Evolutionary conservation across 805 yeast genomes (phyloP).

Genomic region (Candida jianshihensis): DNA sequence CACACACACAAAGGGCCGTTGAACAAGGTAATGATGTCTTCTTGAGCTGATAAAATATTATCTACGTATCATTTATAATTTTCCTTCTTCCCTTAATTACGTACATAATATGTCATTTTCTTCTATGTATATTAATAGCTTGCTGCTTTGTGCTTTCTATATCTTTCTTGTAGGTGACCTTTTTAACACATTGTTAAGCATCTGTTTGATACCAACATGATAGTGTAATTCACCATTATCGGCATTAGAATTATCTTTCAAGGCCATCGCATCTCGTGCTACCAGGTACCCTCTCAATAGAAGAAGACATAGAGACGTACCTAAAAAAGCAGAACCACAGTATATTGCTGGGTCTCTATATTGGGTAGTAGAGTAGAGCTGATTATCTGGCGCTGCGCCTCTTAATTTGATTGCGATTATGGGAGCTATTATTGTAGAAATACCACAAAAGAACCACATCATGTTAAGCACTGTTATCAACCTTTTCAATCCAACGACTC

Average conservation of each 20-base stretch:
- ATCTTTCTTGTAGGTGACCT: neutral
- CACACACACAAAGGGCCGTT: constrained; percentile 63
- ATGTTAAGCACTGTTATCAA: constrained; percentile 42
- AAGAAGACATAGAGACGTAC: constrained; percentile 34
- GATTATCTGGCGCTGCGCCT: constrained; percentile 21
- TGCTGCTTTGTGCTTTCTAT: neutral
- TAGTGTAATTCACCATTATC: constrained; percentile 23
- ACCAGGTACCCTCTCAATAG: constrained; percentile 49
- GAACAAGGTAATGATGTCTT: constrained; percentile 66
- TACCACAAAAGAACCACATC: constrained; percentile 47
- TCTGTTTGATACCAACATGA: constrained; percentile 5
- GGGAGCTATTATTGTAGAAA: constrained; percentile 49
- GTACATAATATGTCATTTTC: too few relatives aligned
- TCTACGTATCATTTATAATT: neutral
- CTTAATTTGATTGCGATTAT: constrained; percentile 51
- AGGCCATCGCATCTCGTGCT: constrained; percentile 36
- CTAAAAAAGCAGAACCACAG: constrained; percentile 49
- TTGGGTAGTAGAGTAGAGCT: constrained; percentile 33
- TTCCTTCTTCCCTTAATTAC: too few relatives aligned
- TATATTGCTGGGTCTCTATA: constrained; percentile 50
- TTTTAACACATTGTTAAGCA: constrained; percentile 5
- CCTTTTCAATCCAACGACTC: constrained; percentile 47
- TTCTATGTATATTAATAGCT: neutral
- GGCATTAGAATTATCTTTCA: constrained; percentile 16
- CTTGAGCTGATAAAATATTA: constrained; percentile 7